Conservation (phyloP, 2,329 filamentous ascomycete species). For the Tothia fuscella region DNA sequence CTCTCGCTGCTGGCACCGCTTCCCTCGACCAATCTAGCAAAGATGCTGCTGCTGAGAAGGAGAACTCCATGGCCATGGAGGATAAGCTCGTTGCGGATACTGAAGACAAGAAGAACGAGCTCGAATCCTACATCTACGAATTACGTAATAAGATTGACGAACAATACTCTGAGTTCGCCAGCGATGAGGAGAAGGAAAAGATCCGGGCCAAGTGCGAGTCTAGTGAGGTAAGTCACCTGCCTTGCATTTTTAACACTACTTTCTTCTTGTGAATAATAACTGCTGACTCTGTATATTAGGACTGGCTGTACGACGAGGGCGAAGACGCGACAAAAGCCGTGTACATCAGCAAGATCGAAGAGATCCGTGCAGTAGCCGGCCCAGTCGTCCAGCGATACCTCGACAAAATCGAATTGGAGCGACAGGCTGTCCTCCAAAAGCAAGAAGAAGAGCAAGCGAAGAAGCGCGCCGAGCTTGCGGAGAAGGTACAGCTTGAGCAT, state of each 20-base stretch:
- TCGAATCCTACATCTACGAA: conserved; percentile 96
- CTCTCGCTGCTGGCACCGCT: conserved; percentile 70
- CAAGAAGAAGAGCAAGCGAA: conserved; percentile 55
- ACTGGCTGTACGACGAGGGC: conserved; percentile 97
- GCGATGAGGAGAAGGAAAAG: conserved; percentile 82
- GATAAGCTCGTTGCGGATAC: conserved; percentile 98
- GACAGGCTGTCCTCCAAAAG: conserved; percentile 54
- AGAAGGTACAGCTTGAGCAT: conserved; percentile 67
- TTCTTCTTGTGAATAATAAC: background rate
- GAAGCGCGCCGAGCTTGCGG: conserved; percentile 55
- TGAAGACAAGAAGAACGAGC: conserved; percentile 99
- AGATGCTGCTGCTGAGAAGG: conserved; percentile 62
- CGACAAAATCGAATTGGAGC: conserved; percentile 84
- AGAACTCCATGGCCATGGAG: conserved; percentile 87
- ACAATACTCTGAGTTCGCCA: conserved; percentile 77
- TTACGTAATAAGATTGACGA: conserved; percentile 91
- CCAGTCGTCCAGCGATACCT: conserved; percentile 91
- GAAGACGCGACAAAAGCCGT: conserved; percentile 89
- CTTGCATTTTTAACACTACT: background rate
- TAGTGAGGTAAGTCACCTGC: conserved; percentile 74
- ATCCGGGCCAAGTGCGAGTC: conserved; percentile 72
- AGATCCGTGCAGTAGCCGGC: conserved; percentile 80
- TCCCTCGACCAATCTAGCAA: conserved; percentile 61
- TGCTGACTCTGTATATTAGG: conserved; percentile 50
- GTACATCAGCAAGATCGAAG: conserved; percentile 90